Conservation (phyloP, 2,329 filamentous ascomycete species). For the Emericellopsis cladophorae region DNA sequence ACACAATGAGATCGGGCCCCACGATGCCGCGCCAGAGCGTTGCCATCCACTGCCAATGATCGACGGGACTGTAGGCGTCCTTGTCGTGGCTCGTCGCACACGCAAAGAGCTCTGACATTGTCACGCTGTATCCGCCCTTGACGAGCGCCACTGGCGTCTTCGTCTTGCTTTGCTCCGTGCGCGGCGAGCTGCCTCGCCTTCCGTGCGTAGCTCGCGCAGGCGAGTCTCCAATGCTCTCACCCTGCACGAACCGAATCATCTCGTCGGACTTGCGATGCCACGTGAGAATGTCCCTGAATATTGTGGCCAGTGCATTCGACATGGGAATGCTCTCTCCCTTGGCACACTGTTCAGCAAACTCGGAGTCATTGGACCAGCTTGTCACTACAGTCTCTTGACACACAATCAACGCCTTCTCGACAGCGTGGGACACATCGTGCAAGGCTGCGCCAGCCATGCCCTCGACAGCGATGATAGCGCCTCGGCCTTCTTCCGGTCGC, state of each 20-base stretch:
- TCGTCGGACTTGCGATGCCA: slow-evolving; percentile 70
- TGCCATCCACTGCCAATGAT: slow-evolving; percentile 97
- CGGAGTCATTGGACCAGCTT: slow-evolving; percentile 26
- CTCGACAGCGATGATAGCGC: slow-evolving; percentile 73
- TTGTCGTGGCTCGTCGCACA: slow-evolving; percentile 54
- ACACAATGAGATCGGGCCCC: slow-evolving; percentile 69
- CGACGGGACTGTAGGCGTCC: slow-evolving; percentile 67
- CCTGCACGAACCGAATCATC: slow-evolving; percentile 28
- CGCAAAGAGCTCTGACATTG: slow-evolving; percentile 64
- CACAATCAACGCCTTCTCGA: slow-evolving; percentile 48
- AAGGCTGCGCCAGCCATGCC: slow-evolving; percentile 46
- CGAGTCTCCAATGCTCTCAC: slow-evolving; percentile 27
- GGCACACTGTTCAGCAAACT: background rate
- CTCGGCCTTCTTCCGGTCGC: slow-evolving; percentile 34
- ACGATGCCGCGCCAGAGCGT: slow-evolving; percentile 82
- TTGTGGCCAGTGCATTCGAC: slow-evolving; percentile 36
- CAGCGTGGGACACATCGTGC: slow-evolving; percentile 45
- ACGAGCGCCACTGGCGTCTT: slow-evolving; percentile 57
- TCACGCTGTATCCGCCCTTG: slow-evolving; percentile 67
- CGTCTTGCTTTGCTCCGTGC: background rate
- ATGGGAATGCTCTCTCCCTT: background rate
- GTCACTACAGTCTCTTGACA: slow-evolving; percentile 27
- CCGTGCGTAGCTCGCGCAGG: slow-evolving; percentile 1
- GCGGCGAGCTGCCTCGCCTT: background rate
- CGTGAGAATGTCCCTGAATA: slow-evolving; percentile 52